Conservation (phyloP, 2,329 filamentous ascomycete genomes). For the Monascus ruber region DNA sequence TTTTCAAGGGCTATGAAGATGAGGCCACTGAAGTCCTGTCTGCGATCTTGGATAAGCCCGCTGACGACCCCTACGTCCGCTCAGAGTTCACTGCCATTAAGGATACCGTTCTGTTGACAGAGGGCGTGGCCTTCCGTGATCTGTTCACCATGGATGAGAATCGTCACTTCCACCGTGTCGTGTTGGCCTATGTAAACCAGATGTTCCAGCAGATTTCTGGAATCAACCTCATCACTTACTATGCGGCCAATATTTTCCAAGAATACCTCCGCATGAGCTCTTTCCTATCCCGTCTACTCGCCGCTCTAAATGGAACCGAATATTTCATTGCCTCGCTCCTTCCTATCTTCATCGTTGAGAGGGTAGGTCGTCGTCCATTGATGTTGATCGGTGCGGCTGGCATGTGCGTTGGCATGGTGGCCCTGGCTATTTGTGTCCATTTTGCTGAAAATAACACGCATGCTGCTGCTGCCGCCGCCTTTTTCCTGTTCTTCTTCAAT, state of each 20-base stretch:
- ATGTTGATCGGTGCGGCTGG: slow-evolving; percentile 60
- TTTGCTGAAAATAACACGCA: slow-evolving; percentile 21
- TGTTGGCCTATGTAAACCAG: slow-evolving; percentile 47
- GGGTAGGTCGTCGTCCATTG: slow-evolving; percentile 48
- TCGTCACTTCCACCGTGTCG: slow-evolving; percentile 44
- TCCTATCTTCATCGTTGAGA: slow-evolving; percentile 40
- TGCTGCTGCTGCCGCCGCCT: slow-evolving; percentile 33
- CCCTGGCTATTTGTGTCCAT: slow-evolving; percentile 35
- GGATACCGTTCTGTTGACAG: slow-evolving; percentile 41
- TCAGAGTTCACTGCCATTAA: slow-evolving; percentile 42
- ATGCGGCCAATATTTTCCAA: slow-evolving; percentile 33
- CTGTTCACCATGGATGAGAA: slow-evolving; percentile 49
- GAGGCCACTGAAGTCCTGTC: slow-evolving; percentile 38
- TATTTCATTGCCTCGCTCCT: slow-evolving; percentile 43
- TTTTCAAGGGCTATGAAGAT: slow-evolving; percentile 44
- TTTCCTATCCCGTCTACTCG: slow-evolving; percentile 37
- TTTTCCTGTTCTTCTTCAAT: slow-evolving; percentile 53
- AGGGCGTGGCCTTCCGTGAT: slow-evolving; percentile 43
- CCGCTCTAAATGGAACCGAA: slow-evolving; percentile 43
- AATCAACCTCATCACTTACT: slow-evolving; percentile 37
- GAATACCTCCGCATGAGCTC: slow-evolving; percentile 29
- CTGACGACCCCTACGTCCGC: slow-evolving; percentile 34
- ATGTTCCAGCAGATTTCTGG: slow-evolving; percentile 42
- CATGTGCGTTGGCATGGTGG: slow-evolving; percentile 55
- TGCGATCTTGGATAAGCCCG: slow-evolving; percentile 36